Conservation (phyloP, 331 rosid genomes). For the Arachis monticola region DNA sequence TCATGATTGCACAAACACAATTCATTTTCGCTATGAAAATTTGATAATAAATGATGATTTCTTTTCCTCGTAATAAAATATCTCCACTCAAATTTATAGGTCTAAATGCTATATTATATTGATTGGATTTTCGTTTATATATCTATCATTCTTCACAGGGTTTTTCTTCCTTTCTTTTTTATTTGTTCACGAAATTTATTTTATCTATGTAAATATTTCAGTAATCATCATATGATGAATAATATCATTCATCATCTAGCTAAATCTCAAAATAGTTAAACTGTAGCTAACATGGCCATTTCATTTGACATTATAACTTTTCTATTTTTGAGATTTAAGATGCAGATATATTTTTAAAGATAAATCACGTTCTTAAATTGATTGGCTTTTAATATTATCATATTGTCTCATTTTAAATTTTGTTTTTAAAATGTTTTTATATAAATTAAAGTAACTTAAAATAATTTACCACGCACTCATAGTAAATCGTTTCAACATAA, state of each 20-base stretch:
- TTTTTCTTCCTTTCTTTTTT: neutral
- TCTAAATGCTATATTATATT: neutral
- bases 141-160: neutral
- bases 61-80: neutral
- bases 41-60: neutral
- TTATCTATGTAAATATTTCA: neutral
- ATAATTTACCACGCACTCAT: too few species aligned
- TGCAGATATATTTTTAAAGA: neutral
- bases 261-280: neutral
- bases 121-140: neutral
- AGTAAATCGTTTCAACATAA: too few species aligned
- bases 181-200: neutral
- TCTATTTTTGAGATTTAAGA: neutral
- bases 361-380: too few species aligned
- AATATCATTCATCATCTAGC: neutral
- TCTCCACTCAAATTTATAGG: neutral
- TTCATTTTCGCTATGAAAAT: neutral
- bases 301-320: too few species aligned
- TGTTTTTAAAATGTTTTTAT: too few species aligned
- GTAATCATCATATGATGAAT: neutral
- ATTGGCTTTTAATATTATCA: too few species aligned
- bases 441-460: too few species aligned
- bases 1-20: constrained; percentile 15
- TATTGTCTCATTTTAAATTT: too few species aligned
- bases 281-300: too few species aligned